These are phyloP conservation scores for Diaporthe sp. DNA, from an alignment of 2,329 filamentous ascomycete genomes.

Conservation along the genomic window DNA sequence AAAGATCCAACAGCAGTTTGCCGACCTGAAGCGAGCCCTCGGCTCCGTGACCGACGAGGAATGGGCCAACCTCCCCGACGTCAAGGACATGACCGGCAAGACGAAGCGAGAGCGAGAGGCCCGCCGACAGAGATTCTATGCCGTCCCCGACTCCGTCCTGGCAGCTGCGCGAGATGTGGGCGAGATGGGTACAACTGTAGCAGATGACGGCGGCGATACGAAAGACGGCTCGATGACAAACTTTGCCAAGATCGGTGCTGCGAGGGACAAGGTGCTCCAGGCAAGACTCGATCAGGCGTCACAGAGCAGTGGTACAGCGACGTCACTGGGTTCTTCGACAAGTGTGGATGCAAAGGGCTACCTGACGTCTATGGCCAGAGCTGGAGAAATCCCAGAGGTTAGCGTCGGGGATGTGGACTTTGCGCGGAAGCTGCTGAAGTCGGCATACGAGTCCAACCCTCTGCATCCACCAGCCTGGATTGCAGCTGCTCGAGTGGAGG, in stretches of 20 bases:
- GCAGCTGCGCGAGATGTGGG: conserved; percentile 84
- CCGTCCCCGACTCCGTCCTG: conserved; percentile 95
- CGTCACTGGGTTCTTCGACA: conserved; percentile 84
- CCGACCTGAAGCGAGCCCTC: conserved; percentile 91
- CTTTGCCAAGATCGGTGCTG: conserved; percentile 96
- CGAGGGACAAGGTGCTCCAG: conserved; percentile 94
- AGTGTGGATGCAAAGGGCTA: conserved; percentile 97
- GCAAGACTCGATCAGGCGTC: conserved; percentile 94
- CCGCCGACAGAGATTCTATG: conserved; percentile 88
- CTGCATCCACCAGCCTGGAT: conserved; percentile 97
- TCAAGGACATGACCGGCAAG: conserved; percentile 95
- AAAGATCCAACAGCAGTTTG: conserved; percentile 98
- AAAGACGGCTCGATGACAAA: conserved; percentile 96
- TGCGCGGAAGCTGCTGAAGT: conserved; percentile 91
- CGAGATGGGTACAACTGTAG: conserved; percentile 90
- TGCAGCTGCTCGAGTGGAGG: conserved; percentile 90
- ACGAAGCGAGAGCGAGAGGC: conserved; percentile 89
- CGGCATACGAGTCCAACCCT: conserved; percentile 96
- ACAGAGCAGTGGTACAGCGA: conserved; percentile 73
- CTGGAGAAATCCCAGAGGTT: conserved; percentile 83
- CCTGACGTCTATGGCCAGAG: conserved; percentile 89
- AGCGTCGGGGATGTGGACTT: conserved; percentile 96
- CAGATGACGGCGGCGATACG: conserved; percentile 73
- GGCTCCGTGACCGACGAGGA: conserved; percentile 93
- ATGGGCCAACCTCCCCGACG: conserved; percentile 95